phyloP scores from a whole-genome alignment of 176 grass and related monocot species.

The Panicum miliaceum region DNA sequence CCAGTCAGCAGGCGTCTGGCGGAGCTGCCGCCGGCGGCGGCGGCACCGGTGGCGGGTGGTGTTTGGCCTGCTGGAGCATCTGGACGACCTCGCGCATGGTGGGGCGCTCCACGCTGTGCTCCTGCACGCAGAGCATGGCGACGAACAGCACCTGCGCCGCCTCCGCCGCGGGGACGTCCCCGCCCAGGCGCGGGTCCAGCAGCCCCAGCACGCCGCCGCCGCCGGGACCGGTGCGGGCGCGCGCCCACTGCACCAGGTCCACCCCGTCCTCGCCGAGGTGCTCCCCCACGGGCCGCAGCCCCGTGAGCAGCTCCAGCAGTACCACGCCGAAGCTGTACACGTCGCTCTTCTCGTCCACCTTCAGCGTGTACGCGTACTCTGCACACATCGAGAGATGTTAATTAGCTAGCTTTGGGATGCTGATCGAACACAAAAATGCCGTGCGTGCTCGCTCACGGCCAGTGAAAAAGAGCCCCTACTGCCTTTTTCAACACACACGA shows the following conservation, averaged over 20 bases:
- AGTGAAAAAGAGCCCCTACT: background rate
- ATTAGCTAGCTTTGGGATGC: too few relatives aligned
- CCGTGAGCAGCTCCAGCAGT: slow-evolving; percentile 61
- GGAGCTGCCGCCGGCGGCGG: background rate
- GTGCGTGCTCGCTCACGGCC: too few relatives aligned
- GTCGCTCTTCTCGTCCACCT: slow-evolving; percentile 83
- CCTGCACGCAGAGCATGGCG: slow-evolving; percentile 78
- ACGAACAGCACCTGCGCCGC: slow-evolving; percentile 73
- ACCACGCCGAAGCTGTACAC: slow-evolving; percentile 77
- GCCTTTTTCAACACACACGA: background rate
- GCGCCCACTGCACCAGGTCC: slow-evolving; percentile 81
- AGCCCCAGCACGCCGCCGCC: slow-evolving; percentile 39
- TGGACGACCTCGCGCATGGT: slow-evolving; percentile 90
- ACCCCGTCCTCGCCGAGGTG: slow-evolving; percentile 50
- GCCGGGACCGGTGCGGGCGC: slow-evolving; percentile 20
- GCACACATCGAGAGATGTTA: background rate
- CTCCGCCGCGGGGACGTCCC: slow-evolving; percentile 59
- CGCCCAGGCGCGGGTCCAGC: slow-evolving; percentile 63
- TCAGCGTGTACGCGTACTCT: slow-evolving; percentile 89
- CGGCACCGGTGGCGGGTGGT: background rate
- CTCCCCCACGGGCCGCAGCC: slow-evolving; percentile 62
- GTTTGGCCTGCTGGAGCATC: slow-evolving; percentile 77
- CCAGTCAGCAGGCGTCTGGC: background rate
- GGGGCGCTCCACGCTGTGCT: slow-evolving; percentile 78
- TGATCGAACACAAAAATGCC: too few relatives aligned